phyloP scores from a whole-genome alignment of 2,329 filamentous ascomycete genomes.

The Daldinia sp. region DNA sequence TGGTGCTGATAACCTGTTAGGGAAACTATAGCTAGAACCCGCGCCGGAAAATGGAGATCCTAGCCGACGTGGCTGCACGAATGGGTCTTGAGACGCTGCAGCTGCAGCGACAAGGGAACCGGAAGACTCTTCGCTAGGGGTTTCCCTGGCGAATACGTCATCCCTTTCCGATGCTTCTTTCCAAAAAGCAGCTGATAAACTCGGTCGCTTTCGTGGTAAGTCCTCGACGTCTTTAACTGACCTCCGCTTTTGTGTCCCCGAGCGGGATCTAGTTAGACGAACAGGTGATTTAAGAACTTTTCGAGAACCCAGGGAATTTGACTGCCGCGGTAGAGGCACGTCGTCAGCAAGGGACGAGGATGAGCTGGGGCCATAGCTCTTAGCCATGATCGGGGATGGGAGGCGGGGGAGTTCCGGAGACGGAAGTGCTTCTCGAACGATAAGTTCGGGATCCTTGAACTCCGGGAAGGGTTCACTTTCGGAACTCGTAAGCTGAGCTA shows the following conservation, averaged over 20 bases:
- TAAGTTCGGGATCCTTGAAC: constrained; percentile 15
- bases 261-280: constrained; percentile 58
- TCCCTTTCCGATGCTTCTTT: constrained; percentile 35
- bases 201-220: constrained; percentile 61
- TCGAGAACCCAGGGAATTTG: constrained; percentile 59
- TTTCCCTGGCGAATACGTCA: constrained; percentile 18
- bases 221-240: constrained; percentile 58
- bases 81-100: constrained; percentile 40
- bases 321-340: constrained; percentile 52
- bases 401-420: constrained; percentile 51
- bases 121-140: constrained; percentile 1
- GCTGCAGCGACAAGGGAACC: constrained; percentile 37
- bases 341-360: constrained; percentile 57
- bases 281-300: constrained; percentile 63
- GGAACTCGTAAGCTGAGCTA: constrained; percentile 66
- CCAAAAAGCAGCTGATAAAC: constrained; percentile 63
- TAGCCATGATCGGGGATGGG: constrained; percentile 64
- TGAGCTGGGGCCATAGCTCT: constrained; percentile 69
- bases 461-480: constrained; percentile 42
- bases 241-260: constrained; percentile 64
- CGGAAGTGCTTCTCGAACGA: constrained; percentile 9
- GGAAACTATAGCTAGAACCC: constrained; percentile 65
- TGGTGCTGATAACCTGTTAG: constrained; percentile 62
- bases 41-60: constrained; percentile 66
- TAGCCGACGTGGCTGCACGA: constrained; percentile 57